Evolutionary conservation across 768 basidiomycete genomes (phyloP).

Genomic region (Phanerochaete carnosa): DNA sequence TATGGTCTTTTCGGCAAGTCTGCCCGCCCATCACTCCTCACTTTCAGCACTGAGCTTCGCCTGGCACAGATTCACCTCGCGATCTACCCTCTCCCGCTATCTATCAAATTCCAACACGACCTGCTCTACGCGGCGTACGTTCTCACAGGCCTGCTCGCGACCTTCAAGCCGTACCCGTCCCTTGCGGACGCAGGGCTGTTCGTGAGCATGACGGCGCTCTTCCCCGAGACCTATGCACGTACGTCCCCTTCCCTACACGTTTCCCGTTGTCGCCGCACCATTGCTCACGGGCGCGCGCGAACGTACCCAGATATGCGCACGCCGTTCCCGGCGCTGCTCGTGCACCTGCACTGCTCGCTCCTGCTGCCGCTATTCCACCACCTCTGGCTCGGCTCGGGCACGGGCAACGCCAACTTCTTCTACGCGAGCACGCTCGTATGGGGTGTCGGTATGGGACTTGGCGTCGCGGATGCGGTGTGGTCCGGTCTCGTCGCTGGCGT

Average conservation of each 20-base stretch:
- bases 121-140: slow-evolving; percentile 77
- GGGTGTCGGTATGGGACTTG: slow-evolving; percentile 83
- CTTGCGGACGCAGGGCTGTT: slow-evolving; percentile 88
- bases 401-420: slow-evolving; percentile 98
- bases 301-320: slow-evolving; percentile 66
- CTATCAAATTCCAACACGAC: slow-evolving; percentile 90
- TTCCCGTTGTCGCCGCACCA: too few relatives aligned
- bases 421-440: slow-evolving; percentile 95
- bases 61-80: slow-evolving; percentile 65
- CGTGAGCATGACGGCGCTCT: slow-evolving; percentile 73
- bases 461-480: slow-evolving; percentile 76
- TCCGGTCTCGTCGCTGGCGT: slow-evolving; percentile 42
- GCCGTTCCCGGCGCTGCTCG: slow-evolving; percentile 77
- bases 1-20: slow-evolving; percentile 83
- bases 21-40: background rate
- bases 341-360: slow-evolving; percentile 80
- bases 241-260: slow-evolving; percentile 31
- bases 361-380: slow-evolving; percentile 90
- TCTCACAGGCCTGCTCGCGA: slow-evolving; percentile 71
- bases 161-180: slow-evolving; percentile 90
- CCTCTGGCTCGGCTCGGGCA: slow-evolving; percentile 87
- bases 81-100: slow-evolving; percentile 81
- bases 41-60: background rate
- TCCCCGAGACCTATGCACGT: slow-evolving; percentile 85
- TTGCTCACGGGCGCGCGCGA: too few relatives aligned